These are phyloP conservation scores for Phytophthora parvispora DNA, from an alignment of 352 stramenopile genomes.

Conservation along the genomic window DNA sequence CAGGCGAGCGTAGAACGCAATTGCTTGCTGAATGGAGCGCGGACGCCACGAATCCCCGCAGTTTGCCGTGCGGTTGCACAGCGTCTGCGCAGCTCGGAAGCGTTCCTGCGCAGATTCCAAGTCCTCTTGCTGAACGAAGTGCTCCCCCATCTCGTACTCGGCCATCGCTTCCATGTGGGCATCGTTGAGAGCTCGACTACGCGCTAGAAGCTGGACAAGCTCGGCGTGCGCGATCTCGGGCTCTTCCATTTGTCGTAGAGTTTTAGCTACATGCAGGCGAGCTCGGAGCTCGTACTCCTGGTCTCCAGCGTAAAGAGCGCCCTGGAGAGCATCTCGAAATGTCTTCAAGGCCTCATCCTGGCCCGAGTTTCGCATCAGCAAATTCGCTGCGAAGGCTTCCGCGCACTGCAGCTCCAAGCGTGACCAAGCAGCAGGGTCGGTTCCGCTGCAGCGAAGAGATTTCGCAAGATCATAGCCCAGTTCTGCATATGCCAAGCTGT, in stretches of 20 bases:
- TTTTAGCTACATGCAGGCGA: slow-evolving; percentile 50
- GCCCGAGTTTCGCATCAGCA: slow-evolving; percentile 49
- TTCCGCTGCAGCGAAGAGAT: slow-evolving; percentile 20
- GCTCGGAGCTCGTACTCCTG: slow-evolving; percentile 52
- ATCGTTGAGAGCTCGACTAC: slow-evolving; percentile 48
- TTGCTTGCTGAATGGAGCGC: slow-evolving; percentile 58
- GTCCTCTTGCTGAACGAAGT: slow-evolving; percentile 47
- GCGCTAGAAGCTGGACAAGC: slow-evolving; percentile 48
- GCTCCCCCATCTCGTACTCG: slow-evolving; percentile 62
- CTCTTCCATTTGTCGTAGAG: slow-evolving; percentile 46
- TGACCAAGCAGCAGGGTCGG: slow-evolving; percentile 3
- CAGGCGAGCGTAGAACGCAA: slow-evolving; percentile 64
- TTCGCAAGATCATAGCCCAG: slow-evolving; percentile 57
- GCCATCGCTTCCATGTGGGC: slow-evolving; percentile 56
- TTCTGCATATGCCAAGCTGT: slow-evolving; percentile 51
- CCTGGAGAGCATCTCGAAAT: slow-evolving; percentile 58
- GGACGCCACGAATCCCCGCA: slow-evolving; percentile 43
- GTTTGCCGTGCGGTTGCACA: slow-evolving; percentile 62
- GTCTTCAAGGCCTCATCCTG: slow-evolving; percentile 51
- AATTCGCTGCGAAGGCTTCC: slow-evolving; percentile 43
- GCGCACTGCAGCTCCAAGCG: slow-evolving; percentile 61
- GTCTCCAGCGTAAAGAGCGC: slow-evolving; percentile 42
- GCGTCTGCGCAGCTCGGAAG: slow-evolving; percentile 47
- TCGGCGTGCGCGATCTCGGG: slow-evolving; percentile 48
- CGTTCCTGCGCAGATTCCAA: slow-evolving; percentile 44